Conservation (phyloP, 2,329 filamentous ascomycete genomes). For the Endoconidiophora laricicola region DNA sequence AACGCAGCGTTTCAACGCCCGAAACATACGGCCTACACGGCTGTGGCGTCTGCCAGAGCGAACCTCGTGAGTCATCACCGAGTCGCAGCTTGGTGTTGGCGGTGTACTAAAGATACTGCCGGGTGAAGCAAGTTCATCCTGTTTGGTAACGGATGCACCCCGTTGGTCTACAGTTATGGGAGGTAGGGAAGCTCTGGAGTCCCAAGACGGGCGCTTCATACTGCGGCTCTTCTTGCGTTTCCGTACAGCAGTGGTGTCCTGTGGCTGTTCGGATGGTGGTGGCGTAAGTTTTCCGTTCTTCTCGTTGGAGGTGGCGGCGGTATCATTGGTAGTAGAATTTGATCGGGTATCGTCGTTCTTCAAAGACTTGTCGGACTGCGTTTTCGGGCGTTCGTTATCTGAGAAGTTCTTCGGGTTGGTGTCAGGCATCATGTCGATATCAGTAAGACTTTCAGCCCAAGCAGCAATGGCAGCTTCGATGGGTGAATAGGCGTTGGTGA, state of each 20-base stretch:
- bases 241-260: no score
- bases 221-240: constrained; percentile 3
- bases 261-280: background rate
- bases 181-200: background rate
- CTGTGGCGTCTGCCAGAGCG: background rate
- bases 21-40: constrained; percentile 2
- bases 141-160: background rate
- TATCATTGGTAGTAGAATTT: background rate
- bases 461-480: constrained; percentile 10
- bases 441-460: constrained; percentile 9
- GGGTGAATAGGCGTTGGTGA: constrained; percentile 4
- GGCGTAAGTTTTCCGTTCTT: background rate
- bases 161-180: background rate
- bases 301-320: background rate
- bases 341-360: background rate
- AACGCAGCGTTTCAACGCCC: constrained; percentile 5
- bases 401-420: background rate
- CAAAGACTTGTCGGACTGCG: background rate
- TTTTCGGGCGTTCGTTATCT: background rate
- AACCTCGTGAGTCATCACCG: background rate
- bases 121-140: background rate
- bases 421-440: constrained; percentile 7
- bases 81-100: background rate
- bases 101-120: background rate
- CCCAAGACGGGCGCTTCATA: background rate